Evolutionary conservation across 139 green algal species (phyloP), one percentile per base, ranked within the genome.

Genomic region (Desmodesmus armatus): DNA sequence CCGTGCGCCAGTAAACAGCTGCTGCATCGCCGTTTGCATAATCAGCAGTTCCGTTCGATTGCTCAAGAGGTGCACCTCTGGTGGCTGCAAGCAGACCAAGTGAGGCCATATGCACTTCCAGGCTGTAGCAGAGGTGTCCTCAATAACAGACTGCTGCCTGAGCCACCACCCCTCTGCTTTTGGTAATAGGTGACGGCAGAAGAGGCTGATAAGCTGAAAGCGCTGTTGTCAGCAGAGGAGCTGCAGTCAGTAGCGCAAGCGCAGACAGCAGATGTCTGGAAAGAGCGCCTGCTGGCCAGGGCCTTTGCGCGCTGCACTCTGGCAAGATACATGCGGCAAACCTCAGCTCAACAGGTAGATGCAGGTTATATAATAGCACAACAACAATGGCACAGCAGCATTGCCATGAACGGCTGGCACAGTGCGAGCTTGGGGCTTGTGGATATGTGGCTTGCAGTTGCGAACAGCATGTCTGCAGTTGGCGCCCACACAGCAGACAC

Each of bases 211-310:
- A n/a, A n/a, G n/a, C n/a, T n/a, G n/a, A n/a, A n/a, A n/a, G n/a
- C n/a, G 39, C 60, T 92, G 31, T 73, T 94, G 40, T 72, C 89
- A 5, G 33, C 74, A 21, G 85, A 80, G 23, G 91, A 94, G 76
- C 83, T 87, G 31, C 53, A 40, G 2, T 55, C 70, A 7, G 88
- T 47, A 33, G 23, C 58, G 17, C 66, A 63, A 21, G 37, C 86
- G 25, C 23, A 21, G 9, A 71, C 81, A 31, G 41, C 69, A 39
- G 69, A 21, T 2, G 72, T 90, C 31, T 55, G n/a, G 15, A 80
- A 88, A 43, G 81, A 93, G 84, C 87, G 91, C 13, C 29, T 94
- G 43, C 87, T 94, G 43, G 87, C 90, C 5, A 73, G 91, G 3
- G 88, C 85, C 0, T 82, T 93, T 39, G 81, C 90, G 31, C 44